These are phyloP conservation scores for Tuber indicum DNA, from an alignment of 495 filamentous ascomycete species.

Conservation along the genomic window DNA sequence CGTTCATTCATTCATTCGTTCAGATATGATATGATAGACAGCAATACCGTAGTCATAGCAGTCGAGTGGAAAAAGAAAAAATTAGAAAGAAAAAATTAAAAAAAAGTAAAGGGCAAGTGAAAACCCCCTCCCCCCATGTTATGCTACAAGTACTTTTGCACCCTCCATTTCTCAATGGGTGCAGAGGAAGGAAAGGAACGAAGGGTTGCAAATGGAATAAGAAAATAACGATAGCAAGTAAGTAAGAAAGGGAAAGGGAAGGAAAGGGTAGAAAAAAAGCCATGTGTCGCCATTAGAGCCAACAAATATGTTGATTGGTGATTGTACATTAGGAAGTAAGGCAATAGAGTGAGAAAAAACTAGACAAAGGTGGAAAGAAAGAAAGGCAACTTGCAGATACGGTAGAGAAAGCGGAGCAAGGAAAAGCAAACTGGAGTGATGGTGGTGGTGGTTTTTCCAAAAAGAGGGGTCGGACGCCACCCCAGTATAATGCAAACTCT, in stretches of 20 bases:
- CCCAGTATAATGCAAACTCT: background rate
- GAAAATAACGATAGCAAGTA: conserved; percentile 23
- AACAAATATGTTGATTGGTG: background rate
- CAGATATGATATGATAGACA: background rate
- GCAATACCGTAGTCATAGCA: background rate
- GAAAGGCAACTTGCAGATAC: background rate
- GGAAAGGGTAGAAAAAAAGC: conserved; percentile 1
- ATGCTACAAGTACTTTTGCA: conserved; percentile 6
- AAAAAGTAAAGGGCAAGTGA: conserved; percentile 18
- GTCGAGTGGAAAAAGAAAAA: conserved; percentile 5
- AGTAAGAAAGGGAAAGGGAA: conserved; percentile 21
- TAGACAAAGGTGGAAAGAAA: background rate
- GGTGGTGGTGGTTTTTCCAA: background rate
- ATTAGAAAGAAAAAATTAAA: conserved; percentile 5
- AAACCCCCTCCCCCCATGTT: conserved; percentile 7
- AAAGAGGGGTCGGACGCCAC: background rate
- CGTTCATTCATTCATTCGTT: background rate
- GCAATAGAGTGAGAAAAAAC: background rate
- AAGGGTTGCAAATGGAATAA: conserved; percentile 27
- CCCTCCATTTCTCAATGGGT: conserved; percentile 10
- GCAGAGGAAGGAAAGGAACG: conserved; percentile 19
- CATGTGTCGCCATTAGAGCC: background rate
- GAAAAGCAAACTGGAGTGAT: background rate
- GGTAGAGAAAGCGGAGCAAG: background rate
- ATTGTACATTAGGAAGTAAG: background rate